Conservation (phyloP, 306 rosid genomes). For the Ochetophila trinervis region DNA sequence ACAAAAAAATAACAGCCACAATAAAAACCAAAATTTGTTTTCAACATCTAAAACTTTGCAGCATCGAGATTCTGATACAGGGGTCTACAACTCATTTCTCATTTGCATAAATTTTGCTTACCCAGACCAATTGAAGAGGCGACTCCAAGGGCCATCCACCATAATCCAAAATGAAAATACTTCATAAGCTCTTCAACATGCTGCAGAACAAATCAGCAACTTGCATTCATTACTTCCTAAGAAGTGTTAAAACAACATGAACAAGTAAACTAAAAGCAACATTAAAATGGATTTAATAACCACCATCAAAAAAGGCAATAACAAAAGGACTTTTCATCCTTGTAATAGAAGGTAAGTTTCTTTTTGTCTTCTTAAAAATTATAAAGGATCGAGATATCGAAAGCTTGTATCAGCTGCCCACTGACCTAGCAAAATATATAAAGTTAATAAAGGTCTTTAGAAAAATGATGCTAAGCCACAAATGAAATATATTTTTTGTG, state of each 20-base stretch:
- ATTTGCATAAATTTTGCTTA: slow-evolving; percentile 33
- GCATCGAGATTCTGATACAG: slow-evolving; percentile 21
- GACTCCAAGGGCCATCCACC: slow-evolving; percentile 97
- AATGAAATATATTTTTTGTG: background rate
- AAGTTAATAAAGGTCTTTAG: background rate
- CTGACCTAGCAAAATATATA: background rate
- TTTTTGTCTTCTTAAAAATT: background rate
- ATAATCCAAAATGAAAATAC: slow-evolving; percentile 69
- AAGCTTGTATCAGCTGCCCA: background rate
- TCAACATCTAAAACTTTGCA: slow-evolving; percentile 13
- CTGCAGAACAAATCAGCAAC: slow-evolving; percentile 46
- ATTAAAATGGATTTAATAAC: background rate
- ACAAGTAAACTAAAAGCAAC: slow-evolving; percentile 5
- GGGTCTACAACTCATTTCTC: slow-evolving; percentile 12
- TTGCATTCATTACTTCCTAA: slow-evolving; percentile 4
- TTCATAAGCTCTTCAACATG: slow-evolving; percentile 77
- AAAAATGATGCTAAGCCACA: background rate
- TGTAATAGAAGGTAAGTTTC: slow-evolving; percentile 1
- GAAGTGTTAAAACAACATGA: slow-evolving; percentile 11
- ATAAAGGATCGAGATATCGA: no score
- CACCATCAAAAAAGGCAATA: background rate
- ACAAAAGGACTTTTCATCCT: background rate
- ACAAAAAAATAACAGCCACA: slow-evolving; percentile 18
- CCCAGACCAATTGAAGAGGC: slow-evolving; percentile 99
- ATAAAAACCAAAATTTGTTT: slow-evolving; percentile 5